Base-by-base conservation (phyloP, 352 stramenopile genomes). In the Globisporangium nodosum region DNA sequence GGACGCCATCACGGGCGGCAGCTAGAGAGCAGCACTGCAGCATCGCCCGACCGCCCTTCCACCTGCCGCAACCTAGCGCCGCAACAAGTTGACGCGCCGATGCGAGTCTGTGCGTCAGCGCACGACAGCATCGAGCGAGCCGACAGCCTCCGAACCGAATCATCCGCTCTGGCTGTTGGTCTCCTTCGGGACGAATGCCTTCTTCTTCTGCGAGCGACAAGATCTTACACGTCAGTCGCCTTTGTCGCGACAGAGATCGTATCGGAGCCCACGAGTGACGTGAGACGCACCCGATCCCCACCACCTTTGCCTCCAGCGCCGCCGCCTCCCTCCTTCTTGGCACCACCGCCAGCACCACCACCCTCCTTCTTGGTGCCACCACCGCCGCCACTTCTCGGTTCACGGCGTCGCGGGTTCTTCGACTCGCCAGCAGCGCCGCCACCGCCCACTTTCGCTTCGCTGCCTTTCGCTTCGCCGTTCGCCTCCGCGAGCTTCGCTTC, bases 101-200 rank as follows among this genome's bases (percentile, higher is more conserved):
- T 6, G 15, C 2, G 24, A 8, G 21, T 6, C 9, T n/a, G 16
- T 11, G 21, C 0, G n/a, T 13, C 9, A 48, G 37, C 47, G 21
- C 15, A 13, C n/a, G 35, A 33, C 13, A 18, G 12, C 30, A 18
- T 40, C 45, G 7, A 48, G 50, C 15, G 27, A 58, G 2, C 35
- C 18, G 43, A 52, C 1, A 21, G 7, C 30, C 6, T 21, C 13
- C 20, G 8, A 7, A 48, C 16, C 45, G 16, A 1, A 43, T 64
- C 58, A 64, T 54, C 58, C 58, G 30, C 58, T 64, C 37, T 58
- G 58, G 50, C 27, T 56, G 50, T 31, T 63, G 12, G n/a, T 48
- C 52, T 74, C 76, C 58, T 89, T 89, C 13, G 76, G 76, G 13
- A 70, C 73, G 64, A 87, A 89, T 20, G 81, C 69, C 52, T 85